Conservation (phyloP, 805 yeast genomes). For the Candida patagonica region DNA sequence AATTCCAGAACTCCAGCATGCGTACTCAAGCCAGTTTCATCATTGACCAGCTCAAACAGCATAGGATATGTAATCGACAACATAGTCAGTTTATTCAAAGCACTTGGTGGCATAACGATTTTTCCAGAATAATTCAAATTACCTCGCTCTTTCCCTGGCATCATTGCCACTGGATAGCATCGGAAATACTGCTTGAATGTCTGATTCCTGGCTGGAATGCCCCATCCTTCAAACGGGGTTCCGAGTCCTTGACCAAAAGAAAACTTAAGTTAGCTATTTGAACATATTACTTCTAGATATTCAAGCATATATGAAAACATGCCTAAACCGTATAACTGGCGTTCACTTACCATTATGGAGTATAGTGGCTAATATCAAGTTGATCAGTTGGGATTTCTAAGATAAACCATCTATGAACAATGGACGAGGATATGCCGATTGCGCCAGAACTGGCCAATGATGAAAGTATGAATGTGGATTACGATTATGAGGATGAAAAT, state of each 20-base stretch:
- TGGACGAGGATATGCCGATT: no score
- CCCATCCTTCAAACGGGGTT: no score
- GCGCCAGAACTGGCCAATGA: no score
- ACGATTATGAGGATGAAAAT: not conserved
- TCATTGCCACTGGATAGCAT: slow-evolving; percentile 84
- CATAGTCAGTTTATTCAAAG: slow-evolving; percentile 78
- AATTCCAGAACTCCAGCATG: slow-evolving; percentile 95
- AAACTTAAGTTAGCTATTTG: no score
- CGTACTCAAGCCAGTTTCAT: slow-evolving; percentile 48
- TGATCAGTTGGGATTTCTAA: no score
- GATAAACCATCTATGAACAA: no score
- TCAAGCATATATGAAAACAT: no score
- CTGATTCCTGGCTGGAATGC: slow-evolving; percentile 14
- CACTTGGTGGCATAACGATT: slow-evolving; percentile 88
- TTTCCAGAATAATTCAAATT: slow-evolving; percentile 90
- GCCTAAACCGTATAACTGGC: no score
- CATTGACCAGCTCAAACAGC: slow-evolving; percentile 76
- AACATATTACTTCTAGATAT: no score
- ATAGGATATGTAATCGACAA: slow-evolving; percentile 91
- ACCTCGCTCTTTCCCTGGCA: slow-evolving; percentile 63
- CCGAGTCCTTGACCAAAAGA: not conserved
- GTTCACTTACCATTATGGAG: no score
- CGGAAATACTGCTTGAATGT: slow-evolving; percentile 80
- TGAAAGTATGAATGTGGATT: no score
- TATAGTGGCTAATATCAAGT: no score